Evolutionary conservation across 2,329 filamentous ascomycete genomes (phyloP).

Genomic region (Basipetospora sp.): DNA sequence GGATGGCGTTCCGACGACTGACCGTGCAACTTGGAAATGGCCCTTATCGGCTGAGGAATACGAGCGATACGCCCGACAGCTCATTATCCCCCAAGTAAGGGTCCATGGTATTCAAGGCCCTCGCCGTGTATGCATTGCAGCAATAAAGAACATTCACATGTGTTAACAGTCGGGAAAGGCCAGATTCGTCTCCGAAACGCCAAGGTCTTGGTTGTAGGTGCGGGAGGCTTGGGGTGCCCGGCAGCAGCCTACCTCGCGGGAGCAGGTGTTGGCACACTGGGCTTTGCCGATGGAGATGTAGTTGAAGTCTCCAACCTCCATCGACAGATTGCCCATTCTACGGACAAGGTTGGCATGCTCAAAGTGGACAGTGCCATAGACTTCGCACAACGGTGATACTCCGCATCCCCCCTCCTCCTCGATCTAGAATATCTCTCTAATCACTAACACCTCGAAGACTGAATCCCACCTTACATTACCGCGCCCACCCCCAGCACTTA

Average conservation of each 20-base stretch:
- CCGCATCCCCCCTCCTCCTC: background rate
- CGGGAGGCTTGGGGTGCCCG: slow-evolving; percentile 81
- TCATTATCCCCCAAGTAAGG: slow-evolving; percentile 74
- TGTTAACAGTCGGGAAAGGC: slow-evolving; percentile 31
- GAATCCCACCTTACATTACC: slow-evolving; percentile 56
- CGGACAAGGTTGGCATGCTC: slow-evolving; percentile 51
- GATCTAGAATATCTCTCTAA: background rate
- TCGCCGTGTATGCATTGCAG: too few species aligned
- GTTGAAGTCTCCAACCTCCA: slow-evolving; percentile 88
- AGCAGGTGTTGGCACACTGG: slow-evolving; percentile 70
- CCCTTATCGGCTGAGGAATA: slow-evolving; percentile 62
- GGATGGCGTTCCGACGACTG: background rate
- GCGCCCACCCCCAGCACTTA: slow-evolving; percentile 49
- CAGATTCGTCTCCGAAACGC: slow-evolving; percentile 59
- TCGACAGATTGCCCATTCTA: slow-evolving; percentile 72
- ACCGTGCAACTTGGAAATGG: slow-evolving; percentile 37
- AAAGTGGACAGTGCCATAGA: slow-evolving; percentile 68
- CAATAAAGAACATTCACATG: too few species aligned
- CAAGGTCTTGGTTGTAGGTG: slow-evolving; percentile 67
- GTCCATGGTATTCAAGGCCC: slow-evolving; percentile 53
- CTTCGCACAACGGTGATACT: slow-evolving; percentile 37
- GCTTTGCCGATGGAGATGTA: slow-evolving; percentile 72
- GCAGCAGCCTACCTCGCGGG: slow-evolving; percentile 86
- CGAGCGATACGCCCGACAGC: slow-evolving; percentile 72
- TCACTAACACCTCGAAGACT: slow-evolving; percentile 30